phyloP scores from a whole-genome alignment of 495 filamentous ascomycete genomes.

The Staphylotrichum tortipilum region DNA sequence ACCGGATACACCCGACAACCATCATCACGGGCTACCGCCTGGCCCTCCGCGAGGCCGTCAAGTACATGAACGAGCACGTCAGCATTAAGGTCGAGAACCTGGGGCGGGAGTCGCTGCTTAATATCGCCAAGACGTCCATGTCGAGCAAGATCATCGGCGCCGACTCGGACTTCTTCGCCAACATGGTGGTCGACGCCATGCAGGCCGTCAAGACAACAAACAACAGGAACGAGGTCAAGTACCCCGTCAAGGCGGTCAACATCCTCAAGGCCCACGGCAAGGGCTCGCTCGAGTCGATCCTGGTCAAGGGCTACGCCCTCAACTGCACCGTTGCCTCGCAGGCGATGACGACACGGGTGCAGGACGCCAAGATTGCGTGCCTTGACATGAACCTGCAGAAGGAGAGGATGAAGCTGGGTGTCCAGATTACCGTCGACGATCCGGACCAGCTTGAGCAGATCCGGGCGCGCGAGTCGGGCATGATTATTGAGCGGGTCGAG shows the following conservation, averaged over 20 bases:
- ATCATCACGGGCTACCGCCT: conserved; percentile 98
- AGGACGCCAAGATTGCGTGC: conserved; percentile 92
- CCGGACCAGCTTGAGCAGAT: conserved; percentile 97
- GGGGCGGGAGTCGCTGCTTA: conserved; percentile 80
- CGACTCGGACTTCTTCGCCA: conserved; percentile 94
- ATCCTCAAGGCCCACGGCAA: conserved; percentile 97
- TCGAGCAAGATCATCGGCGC: conserved; percentile 96
- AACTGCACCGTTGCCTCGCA: conserved; percentile 99
- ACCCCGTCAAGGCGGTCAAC: conserved; percentile 98
- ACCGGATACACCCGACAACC: conserved; percentile 98
- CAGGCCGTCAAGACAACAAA: conserved; percentile 88
- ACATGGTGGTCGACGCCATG: conserved; percentile 96
- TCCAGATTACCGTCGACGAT: conserved; percentile 97
- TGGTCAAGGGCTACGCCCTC: conserved; percentile 93
- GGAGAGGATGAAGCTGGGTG: conserved; percentile 96
- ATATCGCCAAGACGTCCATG: conserved; percentile 98
- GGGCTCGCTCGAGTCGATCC: conserved; percentile 75
- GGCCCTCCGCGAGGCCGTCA: conserved; percentile 89
- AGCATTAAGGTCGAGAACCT: conserved; percentile 88
- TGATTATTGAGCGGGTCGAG: conserved; percentile 89
- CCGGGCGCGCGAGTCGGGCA: conserved; percentile 78
- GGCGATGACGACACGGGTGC: conserved; percentile 89
- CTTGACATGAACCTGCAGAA: conserved; percentile 98
- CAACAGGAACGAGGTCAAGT: conserved; percentile 83
- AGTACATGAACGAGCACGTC: conserved; percentile 98